Evolutionary conservation across 352 stramenopile species (phyloP).

Genomic region (Thraustochytrium striatum): DNA sequence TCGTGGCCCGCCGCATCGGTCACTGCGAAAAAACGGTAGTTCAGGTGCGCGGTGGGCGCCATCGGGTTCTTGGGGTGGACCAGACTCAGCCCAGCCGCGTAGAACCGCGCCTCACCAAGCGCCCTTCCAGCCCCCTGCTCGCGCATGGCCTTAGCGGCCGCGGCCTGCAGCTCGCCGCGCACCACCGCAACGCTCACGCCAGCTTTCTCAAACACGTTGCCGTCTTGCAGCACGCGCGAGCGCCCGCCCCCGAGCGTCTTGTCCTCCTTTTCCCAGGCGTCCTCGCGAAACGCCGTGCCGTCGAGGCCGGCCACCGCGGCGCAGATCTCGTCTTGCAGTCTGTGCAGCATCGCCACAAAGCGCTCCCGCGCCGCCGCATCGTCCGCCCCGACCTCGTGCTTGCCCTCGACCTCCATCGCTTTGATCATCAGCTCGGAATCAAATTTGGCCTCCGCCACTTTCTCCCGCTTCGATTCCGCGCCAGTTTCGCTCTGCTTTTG

Average conservation of each 20-base stretch:
- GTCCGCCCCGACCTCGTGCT: too few species aligned
- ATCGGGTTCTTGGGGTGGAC: constrained; percentile 71
- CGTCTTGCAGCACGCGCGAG: constrained; percentile 86
- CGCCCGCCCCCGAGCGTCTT: constrained; percentile 88
- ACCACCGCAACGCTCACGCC: constrained; percentile 95
- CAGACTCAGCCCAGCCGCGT: constrained; percentile 71
- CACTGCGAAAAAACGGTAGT: constrained; percentile 98
- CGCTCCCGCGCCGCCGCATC: too few species aligned
- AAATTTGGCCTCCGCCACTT: too few species aligned
- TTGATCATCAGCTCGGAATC: too few species aligned
- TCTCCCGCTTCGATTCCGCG: too few species aligned
- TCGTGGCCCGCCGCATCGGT: constrained; percentile 62
- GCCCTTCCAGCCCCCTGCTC: too few species aligned
- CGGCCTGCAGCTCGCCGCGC: constrained; percentile 84
- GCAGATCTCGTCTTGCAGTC: constrained; percentile 24
- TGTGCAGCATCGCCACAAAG: constrained; percentile 2
- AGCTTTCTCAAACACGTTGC: constrained; percentile 95
- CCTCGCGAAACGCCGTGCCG: constrained; percentile 80
- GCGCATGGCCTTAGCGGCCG: constrained; percentile 67
- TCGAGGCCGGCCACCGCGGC: constrained; percentile 23
- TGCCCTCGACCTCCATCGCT: too few species aligned
- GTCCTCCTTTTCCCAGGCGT: constrained; percentile 87
- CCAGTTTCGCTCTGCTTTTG: too few species aligned
- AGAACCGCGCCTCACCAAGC: constrained; percentile 46
- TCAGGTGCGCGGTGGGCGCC: constrained; percentile 94